Evolutionary conservation across 495 filamentous ascomycete genomes (phyloP).

Genomic region (Penicillium bovifimosum): DNA sequence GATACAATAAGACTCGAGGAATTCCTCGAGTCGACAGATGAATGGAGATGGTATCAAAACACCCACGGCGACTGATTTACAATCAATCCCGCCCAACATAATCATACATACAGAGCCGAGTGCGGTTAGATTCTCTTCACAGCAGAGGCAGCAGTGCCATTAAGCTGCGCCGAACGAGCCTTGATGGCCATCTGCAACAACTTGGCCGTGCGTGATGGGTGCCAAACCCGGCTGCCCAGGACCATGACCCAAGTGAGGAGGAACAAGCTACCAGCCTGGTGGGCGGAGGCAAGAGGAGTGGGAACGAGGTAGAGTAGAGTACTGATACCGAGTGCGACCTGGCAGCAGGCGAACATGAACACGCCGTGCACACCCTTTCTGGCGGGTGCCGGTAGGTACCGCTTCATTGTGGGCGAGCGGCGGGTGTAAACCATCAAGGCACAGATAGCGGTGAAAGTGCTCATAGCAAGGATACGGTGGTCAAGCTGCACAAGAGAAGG

Average conservation of each 20-base stretch:
- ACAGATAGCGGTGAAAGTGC: constrained; percentile 78
- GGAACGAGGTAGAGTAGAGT: constrained; percentile 93
- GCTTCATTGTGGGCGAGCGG: constrained; percentile 54
- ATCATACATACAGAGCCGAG: constrained; percentile 11
- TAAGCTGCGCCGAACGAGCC: constrained; percentile 28
- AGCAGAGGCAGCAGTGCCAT: constrained; percentile 22
- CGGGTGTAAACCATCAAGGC: constrained; percentile 71
- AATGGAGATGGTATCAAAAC: constrained; percentile 28
- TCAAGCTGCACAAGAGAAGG: constrained; percentile 90
- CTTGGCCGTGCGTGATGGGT: constrained; percentile 46
- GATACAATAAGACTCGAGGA: constrained; percentile 6
- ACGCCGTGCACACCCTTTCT: constrained; percentile 71
- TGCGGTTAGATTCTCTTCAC: constrained; percentile 26
- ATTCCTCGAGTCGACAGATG: constrained; percentile 1
- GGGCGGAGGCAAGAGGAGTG: constrained; percentile 77
- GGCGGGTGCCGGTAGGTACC: constrained; percentile 57
- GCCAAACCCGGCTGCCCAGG: constrained; percentile 58
- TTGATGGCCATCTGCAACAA: constrained; percentile 42
- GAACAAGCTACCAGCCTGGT: constrained; percentile 87
- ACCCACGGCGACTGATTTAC: constrained; percentile 3
- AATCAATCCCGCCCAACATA: constrained; percentile 10
- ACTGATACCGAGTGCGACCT: constrained; percentile 79
- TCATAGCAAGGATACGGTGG: constrained; percentile 85
- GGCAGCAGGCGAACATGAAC: constrained; percentile 73
- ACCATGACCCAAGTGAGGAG: constrained; percentile 77